Evolutionary conservation across 148 eudicot species (phyloP), one percentile per base, ranked within the genome.

Genomic region (Camellia lanceoleosa): DNA sequence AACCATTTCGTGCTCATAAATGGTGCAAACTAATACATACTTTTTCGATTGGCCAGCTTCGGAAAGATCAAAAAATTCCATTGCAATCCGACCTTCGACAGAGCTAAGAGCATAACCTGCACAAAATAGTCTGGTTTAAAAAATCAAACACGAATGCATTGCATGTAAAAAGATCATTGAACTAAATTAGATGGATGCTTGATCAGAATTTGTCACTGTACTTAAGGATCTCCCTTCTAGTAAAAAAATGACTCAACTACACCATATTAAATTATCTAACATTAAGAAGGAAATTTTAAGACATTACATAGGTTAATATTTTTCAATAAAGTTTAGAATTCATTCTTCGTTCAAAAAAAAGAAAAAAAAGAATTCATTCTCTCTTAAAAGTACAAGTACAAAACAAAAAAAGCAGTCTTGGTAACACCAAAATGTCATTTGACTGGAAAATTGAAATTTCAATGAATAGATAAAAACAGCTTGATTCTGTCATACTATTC

Each of bases 51-150:
- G 99, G 82, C 99, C 97, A 76, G 97, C 87, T 82, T 93, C 99
- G 61, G 99, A 89, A 41, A 92, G 89, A 84, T 95, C 97, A 79
- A 95, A 95, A 78, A 93, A 93, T 71, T 95, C 99, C 99, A 93
- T 95, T 18, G 98, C 97, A 76, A 95, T 97, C 72, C 99, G 94
- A 38, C 99, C 99, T 86, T 95, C 99, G 20, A 95, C 97, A 70
- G 97, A 92, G 83, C 97, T 95, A 79, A 95, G 97, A 82, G 99
- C 99, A 83, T 93, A 95, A 87, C 99, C 99, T 95, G 97, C 82
- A 81, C 68, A 81, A 62, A 43, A 19, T 14, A 83, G 47, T 30
- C 63, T 12, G 18, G 43, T 11, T 60, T 18, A 49, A 83, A 59
- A 61, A 58, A 18, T 18, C 80, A 55, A 59, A 67, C 42, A 75